phyloP scores from a whole-genome alignment of 1,284 basidiomycete species.

The Papiliotrema fonsecae region DNA sequence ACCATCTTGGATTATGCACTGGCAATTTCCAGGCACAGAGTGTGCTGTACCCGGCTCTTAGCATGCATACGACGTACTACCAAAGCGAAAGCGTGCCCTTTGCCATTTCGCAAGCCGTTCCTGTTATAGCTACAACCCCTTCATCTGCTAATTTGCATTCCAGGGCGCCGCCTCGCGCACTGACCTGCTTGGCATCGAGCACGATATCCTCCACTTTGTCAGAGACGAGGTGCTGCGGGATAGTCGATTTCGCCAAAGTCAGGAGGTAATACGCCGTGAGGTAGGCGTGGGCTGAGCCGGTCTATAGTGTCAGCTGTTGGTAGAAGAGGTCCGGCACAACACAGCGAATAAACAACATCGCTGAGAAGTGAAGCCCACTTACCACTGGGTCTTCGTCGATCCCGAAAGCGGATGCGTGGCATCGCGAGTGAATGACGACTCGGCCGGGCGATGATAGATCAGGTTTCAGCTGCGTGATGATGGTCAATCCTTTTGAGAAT shows the following conservation, averaged over 20 bases:
- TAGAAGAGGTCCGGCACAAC: no score
- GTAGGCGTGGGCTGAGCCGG: conserved; percentile 32
- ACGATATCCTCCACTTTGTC: neutral
- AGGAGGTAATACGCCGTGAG: conserved; percentile 33
- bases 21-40: no score
- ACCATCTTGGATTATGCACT: no score
- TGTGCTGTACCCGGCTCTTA: neutral
- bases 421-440: conserved; percentile 22
- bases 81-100: conserved; percentile 9
- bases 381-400: conserved; percentile 42
- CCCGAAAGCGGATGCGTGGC: conserved; percentile 27
- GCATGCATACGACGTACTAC: neutral
- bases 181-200: conserved; percentile 18
- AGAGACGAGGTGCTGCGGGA: neutral
- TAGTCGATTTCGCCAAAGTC: conserved; percentile 5
- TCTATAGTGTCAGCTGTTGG: conserved; percentile 16
- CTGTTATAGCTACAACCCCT: conserved; percentile 14
- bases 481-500: conserved; percentile 8
- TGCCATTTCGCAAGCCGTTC: conserved; percentile 14
- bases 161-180: conserved; percentile 16
- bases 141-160: conserved; percentile 10
- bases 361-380: conserved; percentile 8
- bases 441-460: conserved; percentile 1
- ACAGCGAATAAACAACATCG: no score
- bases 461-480: conserved; percentile 26